Percentiles rank a stretch among this genome's conserved stretches.
Conservation (phyloP, 768 basidiomycete genomes). For the Termitomyces bulborhizus region DNA sequence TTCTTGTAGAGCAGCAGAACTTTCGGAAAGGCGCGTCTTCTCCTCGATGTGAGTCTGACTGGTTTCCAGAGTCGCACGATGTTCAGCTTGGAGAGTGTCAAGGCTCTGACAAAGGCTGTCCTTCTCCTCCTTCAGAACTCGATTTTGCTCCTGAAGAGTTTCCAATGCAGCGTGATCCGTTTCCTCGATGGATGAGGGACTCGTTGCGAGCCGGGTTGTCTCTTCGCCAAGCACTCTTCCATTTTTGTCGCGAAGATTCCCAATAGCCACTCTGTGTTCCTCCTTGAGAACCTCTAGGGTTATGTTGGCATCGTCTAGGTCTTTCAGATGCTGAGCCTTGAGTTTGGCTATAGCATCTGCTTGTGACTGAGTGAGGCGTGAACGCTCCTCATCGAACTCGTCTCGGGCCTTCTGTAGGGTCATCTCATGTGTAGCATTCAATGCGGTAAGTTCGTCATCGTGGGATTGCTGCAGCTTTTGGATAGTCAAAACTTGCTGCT, state of each 20-base stretch:
- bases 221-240: conserved; percentile 37
- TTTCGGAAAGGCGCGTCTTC: background rate
- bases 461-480: conserved; percentile 52
- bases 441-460: conserved; percentile 42
- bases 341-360: conserved; percentile 29
- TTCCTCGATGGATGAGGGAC: conserved; percentile 46
- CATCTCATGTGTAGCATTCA: conserved; percentile 42
- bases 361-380: conserved; percentile 28
- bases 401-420: conserved; percentile 26
- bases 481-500: conserved; percentile 50
- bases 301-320: conserved; percentile 33
- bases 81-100: conserved; percentile 6
- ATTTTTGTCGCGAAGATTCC: conserved; percentile 29
- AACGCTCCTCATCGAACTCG: conserved; percentile 22
- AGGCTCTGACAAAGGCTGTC: conserved; percentile 1
- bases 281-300: conserved; percentile 31
- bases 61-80: background rate
- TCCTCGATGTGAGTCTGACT: conserved; percentile 1
- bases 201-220: conserved; percentile 34
- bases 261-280: conserved; percentile 29
- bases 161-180: conserved; percentile 37
- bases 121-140: conserved; percentile 3
- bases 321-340: conserved; percentile 42
- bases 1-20: background rate
- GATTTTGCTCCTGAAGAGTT: conserved; percentile 11